A percentile compares a stretch with the other conserved stretches of the same genome.
Evolutionary conservation across 2,329 filamentous ascomycete genomes (phyloP).

Genomic region (Coniochaeta sp.): DNA sequence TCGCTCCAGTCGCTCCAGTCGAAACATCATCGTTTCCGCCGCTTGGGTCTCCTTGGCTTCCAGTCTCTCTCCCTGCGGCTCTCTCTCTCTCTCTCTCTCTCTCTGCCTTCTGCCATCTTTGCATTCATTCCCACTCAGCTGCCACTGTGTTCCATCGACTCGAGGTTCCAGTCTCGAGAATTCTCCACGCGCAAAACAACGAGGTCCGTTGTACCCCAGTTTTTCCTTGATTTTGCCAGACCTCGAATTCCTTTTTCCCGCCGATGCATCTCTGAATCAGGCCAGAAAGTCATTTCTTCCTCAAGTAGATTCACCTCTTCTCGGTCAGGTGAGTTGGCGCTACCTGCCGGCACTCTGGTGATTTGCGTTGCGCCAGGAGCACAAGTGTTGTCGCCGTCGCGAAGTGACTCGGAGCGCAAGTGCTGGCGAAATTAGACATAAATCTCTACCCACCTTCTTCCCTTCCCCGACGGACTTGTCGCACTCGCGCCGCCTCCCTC

Average conservation of each 20-base stretch:
- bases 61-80: too few relatives aligned
- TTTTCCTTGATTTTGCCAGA: constrained; percentile 1
- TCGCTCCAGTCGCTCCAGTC: neutral
- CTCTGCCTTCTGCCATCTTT: neutral
- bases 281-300: neutral
- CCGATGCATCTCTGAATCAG: neutral
- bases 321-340: neutral
- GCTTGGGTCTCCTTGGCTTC: neutral
- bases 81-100: too few relatives aligned
- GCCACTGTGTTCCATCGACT: neutral
- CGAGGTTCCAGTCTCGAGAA: neutral
- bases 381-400: neutral
- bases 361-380: neutral
- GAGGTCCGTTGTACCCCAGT: neutral
- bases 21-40: neutral
- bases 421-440: neutral
- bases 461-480: neutral
- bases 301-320: neutral
- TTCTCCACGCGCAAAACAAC: neutral
- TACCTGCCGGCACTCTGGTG: neutral
- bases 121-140: too few relatives aligned
- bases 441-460: neutral
- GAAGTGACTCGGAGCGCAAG: neutral
- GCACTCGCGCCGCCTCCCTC: neutral
- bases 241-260: neutral